Conservation (phyloP, 2,329 filamentous ascomycete species). For the Exophiala spinifera region DNA sequence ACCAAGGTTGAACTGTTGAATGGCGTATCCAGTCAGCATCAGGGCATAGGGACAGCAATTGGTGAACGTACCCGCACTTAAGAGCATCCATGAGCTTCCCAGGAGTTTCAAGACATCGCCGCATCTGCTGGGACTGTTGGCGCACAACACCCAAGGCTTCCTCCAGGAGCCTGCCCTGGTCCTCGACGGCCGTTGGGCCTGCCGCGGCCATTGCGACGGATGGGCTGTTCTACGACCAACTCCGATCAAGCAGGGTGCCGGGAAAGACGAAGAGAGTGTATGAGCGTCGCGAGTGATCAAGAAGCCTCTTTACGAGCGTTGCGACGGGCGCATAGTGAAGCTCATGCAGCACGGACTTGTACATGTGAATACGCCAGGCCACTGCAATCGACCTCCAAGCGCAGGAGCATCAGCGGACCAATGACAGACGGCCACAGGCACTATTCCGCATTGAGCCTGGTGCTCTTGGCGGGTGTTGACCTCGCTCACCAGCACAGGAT, state of each 20-base stretch:
- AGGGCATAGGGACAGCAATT: slow-evolving; percentile 2
- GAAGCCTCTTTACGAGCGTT: not conserved
- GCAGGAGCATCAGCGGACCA: too few relatives aligned
- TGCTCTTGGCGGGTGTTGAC: too few relatives aligned
- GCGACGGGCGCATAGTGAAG: not conserved
- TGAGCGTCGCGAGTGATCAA: not conserved
- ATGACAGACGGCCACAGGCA: too few relatives aligned
- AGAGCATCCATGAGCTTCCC: slow-evolving; percentile 99
- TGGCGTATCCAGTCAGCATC: slow-evolving; percentile 29
- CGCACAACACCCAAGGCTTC: slow-evolving; percentile 95
- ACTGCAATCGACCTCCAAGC: too few relatives aligned
- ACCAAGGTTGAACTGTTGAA: slow-evolving; percentile 81
- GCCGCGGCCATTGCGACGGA: slow-evolving; percentile 26
- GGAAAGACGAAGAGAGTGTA: not conserved
- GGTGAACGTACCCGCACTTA: slow-evolving; percentile 84
- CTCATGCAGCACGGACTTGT: not conserved
- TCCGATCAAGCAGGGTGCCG: not conserved
- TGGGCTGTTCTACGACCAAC: slow-evolving; percentile 13
- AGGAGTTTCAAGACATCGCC: slow-evolving; percentile 92
- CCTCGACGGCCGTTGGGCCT: slow-evolving; percentile 60
- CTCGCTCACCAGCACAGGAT: too few relatives aligned
- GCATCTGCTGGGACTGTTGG: slow-evolving; percentile 96
- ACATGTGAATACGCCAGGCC: not conserved
- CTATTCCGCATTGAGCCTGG: too few relatives aligned
- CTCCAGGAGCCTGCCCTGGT: slow-evolving; percentile 89